Evolutionary conservation across 2,329 filamentous ascomycete species (phyloP), one percentile per base, ranked within the genome.

Genomic region (Neonectria coccinea): DNA sequence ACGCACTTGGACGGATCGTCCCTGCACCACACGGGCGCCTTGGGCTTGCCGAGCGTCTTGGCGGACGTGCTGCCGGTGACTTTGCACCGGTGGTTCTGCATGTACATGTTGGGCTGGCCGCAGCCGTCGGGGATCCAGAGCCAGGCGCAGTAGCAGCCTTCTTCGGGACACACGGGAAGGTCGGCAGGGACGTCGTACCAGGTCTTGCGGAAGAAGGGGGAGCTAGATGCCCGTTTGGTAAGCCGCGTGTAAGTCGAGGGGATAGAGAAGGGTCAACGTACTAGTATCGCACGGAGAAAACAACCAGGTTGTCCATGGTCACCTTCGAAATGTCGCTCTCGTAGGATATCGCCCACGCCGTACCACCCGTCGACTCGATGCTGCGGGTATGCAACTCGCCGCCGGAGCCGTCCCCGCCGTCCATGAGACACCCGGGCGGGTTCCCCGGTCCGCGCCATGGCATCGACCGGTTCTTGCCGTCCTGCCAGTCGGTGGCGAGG

Each of bases 321-420:
- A 86, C 83, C 29, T 81, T 76, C 47, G 73, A 71, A 20, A 85
- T 70, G n/a, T 85, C 80, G 8, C 76, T 78, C 62, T 84, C 75
- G 65, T 86, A 86, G 25, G 80, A 82, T 56, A 86, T 86, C 0
- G 84, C 84, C 70, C 79, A 84, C 0, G 83, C 83, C 0, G 82
- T 84, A 3, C 82, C 83, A 10, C 79, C 81, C 4, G 82, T 77
- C 18, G 73, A 79, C 22, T 77, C 77, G 64, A 81, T 72, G 62
- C 82, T 82, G 51, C 79, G 79, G 2, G 82, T 80, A 65, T 85
- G 84, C 75, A 86, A 68, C 25, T 81, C 80, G 9, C 83, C 83
- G 42, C 80, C 81, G 1, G 79, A 77, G 20, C 80, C 80, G 42
- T 78, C 72, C 12, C 65, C 68, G 5, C 68, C 70, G 1, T 73